Percentiles rank a stretch among this genome's conserved stretches.
phyloP scores from a whole-genome alignment of 192 early-diverging fungal species.

The Coemansia sp. region DNA sequence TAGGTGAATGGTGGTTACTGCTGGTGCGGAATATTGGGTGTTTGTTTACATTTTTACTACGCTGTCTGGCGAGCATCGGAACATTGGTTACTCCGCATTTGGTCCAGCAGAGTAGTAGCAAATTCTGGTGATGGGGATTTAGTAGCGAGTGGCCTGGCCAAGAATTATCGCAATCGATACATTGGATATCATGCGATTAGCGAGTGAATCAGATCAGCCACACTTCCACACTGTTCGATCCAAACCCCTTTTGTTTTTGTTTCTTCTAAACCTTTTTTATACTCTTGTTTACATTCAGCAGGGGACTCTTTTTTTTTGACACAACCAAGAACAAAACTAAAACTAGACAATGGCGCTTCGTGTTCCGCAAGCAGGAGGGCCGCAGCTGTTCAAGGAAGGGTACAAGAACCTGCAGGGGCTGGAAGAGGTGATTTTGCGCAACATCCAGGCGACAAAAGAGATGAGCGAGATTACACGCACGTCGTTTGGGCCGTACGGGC shows the following conservation, averaged over 20 bases:
- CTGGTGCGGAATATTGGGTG: neutral
- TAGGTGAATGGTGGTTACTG: no score
- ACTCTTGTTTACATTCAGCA: no score
- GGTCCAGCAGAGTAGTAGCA: no score
- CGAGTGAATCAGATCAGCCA: neutral
- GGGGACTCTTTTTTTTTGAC: no score
- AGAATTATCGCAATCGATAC: neutral
- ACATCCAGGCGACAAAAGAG: constrained; percentile 94
- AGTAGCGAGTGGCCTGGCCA: no score
- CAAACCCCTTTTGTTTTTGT: no score
- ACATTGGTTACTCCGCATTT: no score
- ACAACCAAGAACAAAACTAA: no score
- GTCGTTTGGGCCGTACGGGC: constrained; percentile 92
- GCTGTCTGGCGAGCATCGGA: no score
- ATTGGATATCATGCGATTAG: no score
- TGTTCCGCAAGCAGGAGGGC: constrained; percentile 79
- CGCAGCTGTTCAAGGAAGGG: constrained; percentile 90
- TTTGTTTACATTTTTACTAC: constrained; percentile 18
- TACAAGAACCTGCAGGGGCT: constrained; percentile 96
- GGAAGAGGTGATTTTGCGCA: constrained; percentile 92
- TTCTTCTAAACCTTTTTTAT: no score
- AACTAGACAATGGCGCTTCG: constrained; percentile 74
- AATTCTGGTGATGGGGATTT: neutral
- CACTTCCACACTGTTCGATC: no score
- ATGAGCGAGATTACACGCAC: constrained; percentile 91